A percentile compares a stretch with the other conserved stretches of the same genome.
Conservation (phyloP, 805 yeast species). For the Sporopachydermia quercuum region DNA sequence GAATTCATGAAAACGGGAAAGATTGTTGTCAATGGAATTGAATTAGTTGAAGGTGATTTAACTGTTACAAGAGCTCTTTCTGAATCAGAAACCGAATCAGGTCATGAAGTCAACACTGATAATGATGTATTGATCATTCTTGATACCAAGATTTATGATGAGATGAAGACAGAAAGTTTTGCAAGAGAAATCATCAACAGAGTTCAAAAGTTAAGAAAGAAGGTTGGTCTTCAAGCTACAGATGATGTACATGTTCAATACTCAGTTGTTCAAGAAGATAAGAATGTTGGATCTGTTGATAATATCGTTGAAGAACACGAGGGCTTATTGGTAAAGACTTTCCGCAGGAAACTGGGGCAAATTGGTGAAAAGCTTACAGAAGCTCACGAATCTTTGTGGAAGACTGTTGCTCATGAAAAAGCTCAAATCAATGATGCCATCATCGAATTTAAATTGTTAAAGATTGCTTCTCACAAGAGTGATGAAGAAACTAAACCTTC, state of each 20-base stretch:
- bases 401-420: conserved; percentile 16
- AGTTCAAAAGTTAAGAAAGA: conserved; percentile 93
- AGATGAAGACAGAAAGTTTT: conserved; percentile 82
- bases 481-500: not conserved
- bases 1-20: conserved; percentile 55
- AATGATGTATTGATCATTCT: conserved; percentile 80
- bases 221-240: conserved; percentile 85
- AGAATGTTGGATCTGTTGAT: conserved; percentile 42
- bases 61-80: conserved; percentile 84
- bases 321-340: conserved; percentile 59
- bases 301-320: conserved; percentile 47
- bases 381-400: conserved; percentile 24
- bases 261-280: conserved; percentile 43
- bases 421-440: conserved; percentile 46
- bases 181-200: conserved; percentile 96
- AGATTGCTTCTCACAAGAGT: conserved; percentile 24
- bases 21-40: conserved; percentile 79
- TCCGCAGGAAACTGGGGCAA: conserved; percentile 48
- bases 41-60: conserved; percentile 74
- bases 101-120: conserved; percentile 78
- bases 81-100: conserved; percentile 37
- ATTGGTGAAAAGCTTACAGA: conserved; percentile 28
- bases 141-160: conserved; percentile 79
- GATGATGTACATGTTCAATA: conserved; percentile 89
- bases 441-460: conserved; percentile 65